Evolutionary conservation across 768 basidiomycete species (phyloP), one percentile per base, ranked within the genome.

Genomic region (Kwoniella shandongensis): DNA sequence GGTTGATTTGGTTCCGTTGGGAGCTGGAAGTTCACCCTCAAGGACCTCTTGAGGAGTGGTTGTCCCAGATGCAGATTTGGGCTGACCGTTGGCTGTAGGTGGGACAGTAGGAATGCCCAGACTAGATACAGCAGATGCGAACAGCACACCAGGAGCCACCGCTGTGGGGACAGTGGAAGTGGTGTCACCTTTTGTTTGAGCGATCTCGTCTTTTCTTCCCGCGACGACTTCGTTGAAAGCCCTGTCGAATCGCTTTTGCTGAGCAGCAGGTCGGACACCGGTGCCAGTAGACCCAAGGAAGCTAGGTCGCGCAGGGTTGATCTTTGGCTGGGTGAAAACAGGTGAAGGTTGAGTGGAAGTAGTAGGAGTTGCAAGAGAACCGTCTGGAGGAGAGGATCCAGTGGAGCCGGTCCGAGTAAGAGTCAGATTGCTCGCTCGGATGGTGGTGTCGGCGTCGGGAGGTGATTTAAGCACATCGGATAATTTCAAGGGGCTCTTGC

Each of bases 191-290:
- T 54, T 54, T 30, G 50, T 44, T 29, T 44, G 44, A 3, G 57
- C 51, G 26, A 30, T 22, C 27, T 56, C 53, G 17, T 44, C 38
- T n/a, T 45, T 42, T 5, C 51, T 57, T 15, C 66, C 65, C 12
- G 70, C 62, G 4, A 72, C 70, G 40, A 69, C 70, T 46, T 69
- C 66, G 50, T 72, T 72, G 65, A 73, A 73, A 3, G 67, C 71
- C 26, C 69, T 20, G 30, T 73, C 68, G 55, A 70, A 68, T n/a
- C 62, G 56, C 18, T 58, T 61, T 41, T 66, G 59, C 40, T 63
- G 65, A 15, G 39, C 50, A 26, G 23, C 56, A n/a, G 57, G 45
- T 35, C 61, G 42, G 4, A 18, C 30, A 11, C 39, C 44, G 15
- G 30, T 41, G 8, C 53, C 52, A 18, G 49, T 54, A 10, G 50